These are phyloP conservation scores for Phytophthora palmivora DNA, from an alignment of 352 stramenopile genomes.

Conservation along the genomic window DNA sequence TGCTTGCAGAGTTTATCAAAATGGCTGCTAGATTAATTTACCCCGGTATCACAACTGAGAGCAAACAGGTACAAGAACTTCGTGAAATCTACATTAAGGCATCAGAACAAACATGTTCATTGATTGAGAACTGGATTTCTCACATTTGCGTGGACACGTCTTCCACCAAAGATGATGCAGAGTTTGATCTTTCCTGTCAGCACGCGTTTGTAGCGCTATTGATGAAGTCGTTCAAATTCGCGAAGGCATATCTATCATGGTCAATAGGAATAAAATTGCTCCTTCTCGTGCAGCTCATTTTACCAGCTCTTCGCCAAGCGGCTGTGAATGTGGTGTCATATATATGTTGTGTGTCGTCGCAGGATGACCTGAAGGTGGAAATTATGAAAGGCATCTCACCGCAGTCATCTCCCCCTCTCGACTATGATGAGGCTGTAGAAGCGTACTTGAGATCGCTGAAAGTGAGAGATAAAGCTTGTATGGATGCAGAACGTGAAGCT, in stretches of 20 bases:
- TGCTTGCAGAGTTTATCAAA: constrained; percentile 27
- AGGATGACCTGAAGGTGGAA: not conserved
- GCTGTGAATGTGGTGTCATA: constrained; percentile 1
- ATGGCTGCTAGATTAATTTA: constrained; percentile 16
- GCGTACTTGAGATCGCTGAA: constrained; percentile 26
- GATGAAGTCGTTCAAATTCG: constrained; percentile 16
- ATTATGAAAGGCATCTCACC: not conserved
- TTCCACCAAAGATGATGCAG: not conserved
- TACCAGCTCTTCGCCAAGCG: constrained; percentile 18
- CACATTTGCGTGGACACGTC: constrained; percentile 28
- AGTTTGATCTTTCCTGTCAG: constrained; percentile 32
- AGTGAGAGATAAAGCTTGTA: constrained; percentile 10
- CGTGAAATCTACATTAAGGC: constrained; percentile 28
- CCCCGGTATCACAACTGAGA: constrained; percentile 1
- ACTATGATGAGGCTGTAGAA: constrained; percentile 21
- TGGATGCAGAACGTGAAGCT: constrained; percentile 13
- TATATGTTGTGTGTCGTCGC: constrained; percentile 15
- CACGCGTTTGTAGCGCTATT: constrained; percentile 35
- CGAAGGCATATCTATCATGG: constrained; percentile 27
- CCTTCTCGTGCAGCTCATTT: constrained; percentile 31
- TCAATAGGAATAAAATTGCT: constrained; percentile 30
- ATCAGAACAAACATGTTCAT: constrained; percentile 30
- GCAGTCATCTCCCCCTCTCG: constrained; percentile 11
- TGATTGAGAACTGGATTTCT: constrained; percentile 39
- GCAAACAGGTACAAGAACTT: constrained; percentile 9